phyloP scores from a whole-genome alignment of 169 alveolate species.

The Eimeria acervulina region DNA sequence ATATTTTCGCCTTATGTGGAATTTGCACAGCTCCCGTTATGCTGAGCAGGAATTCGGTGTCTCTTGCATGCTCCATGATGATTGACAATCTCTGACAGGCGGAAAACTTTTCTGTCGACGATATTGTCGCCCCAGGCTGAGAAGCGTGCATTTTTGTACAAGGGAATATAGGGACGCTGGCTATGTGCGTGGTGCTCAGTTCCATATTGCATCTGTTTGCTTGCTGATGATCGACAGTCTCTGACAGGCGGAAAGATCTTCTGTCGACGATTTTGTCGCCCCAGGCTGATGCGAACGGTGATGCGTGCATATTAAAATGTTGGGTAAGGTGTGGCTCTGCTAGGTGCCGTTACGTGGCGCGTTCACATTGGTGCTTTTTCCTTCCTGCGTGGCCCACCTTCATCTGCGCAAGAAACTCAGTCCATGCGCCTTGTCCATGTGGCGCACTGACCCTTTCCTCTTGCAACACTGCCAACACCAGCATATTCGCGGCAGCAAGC shows the following conservation, averaged over 20 bases:
- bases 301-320: neutral
- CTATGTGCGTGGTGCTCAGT: neutral
- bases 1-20: neutral
- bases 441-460: constrained; percentile 68
- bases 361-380: neutral
- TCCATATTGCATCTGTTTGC: neutral
- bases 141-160: neutral
- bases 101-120: constrained; percentile 59
- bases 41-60: no score
- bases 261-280: constrained; percentile 73
- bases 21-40: no score
- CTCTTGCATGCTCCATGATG: constrained; percentile 22
- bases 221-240: constrained; percentile 63
- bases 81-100: constrained; percentile 78
- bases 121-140: constrained; percentile 75
- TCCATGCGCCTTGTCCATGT: neutral
- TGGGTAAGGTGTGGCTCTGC: neutral
- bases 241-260: constrained; percentile 56
- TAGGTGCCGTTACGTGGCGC: no score
- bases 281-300: constrained; percentile 21
- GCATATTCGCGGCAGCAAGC: constrained; percentile 57
- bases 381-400: neutral
- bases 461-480: neutral
- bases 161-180: neutral
- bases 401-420: constrained; percentile 60